phyloP scores from a whole-genome alignment of 495 filamentous ascomycete species.

The Staphylotrichum longicolle region DNA sequence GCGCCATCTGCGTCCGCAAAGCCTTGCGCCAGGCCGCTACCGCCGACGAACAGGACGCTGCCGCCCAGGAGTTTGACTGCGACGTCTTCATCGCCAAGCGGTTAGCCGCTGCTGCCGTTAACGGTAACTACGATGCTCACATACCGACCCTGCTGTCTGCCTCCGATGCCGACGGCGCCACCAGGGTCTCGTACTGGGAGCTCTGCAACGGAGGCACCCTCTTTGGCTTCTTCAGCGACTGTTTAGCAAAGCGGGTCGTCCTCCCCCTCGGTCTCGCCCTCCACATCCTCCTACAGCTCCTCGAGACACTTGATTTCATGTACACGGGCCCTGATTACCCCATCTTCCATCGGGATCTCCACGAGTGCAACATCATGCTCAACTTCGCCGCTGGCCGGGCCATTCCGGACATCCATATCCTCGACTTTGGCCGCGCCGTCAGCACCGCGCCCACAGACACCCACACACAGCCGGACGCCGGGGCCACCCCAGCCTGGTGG shows the following conservation, averaged over 20 bases:
- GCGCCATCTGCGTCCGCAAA: slow-evolving; percentile 9
- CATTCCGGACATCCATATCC: slow-evolving; percentile 5
- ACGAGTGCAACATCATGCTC: slow-evolving; percentile 4
- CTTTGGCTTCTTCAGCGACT: neutral
- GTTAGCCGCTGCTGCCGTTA: neutral
- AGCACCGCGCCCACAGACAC: neutral
- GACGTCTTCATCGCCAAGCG: neutral
- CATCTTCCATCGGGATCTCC: slow-evolving; percentile 9
- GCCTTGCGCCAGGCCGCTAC: neutral
- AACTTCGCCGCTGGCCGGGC: neutral
- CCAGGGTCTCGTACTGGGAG: slow-evolving; percentile 12
- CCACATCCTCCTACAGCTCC: slow-evolving; percentile 1
- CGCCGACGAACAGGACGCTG: neutral
- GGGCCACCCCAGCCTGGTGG: too few relatives aligned
- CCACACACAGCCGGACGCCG: neutral
- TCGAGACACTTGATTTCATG: slow-evolving; percentile 14
- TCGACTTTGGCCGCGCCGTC: slow-evolving; percentile 13
- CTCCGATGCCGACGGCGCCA: too few relatives aligned
- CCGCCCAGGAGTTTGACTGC: neutral
- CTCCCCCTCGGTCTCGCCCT: slow-evolving; percentile 12
- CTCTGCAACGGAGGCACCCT: slow-evolving; percentile 17
- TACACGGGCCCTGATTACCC: neutral
- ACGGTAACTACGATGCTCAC: neutral
- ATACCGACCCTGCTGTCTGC: too few relatives aligned
- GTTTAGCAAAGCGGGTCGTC: neutral